Evolutionary conservation across 202 grass and related monocot genomes (phyloP), one percentile per base, ranked within the genome.

Genomic region (Panicum hallii): DNA sequence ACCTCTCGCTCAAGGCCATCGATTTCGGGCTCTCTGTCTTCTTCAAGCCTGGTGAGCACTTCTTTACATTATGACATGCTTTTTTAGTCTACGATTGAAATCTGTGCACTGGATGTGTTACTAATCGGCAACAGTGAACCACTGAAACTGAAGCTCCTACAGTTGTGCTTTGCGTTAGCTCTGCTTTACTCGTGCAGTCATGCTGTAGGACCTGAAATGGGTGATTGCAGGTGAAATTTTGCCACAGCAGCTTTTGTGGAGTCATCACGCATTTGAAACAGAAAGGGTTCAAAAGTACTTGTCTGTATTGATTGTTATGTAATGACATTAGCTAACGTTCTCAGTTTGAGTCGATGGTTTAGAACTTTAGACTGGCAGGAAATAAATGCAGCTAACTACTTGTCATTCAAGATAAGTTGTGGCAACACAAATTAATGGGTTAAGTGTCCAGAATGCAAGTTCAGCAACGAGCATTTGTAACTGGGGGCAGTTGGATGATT

Each of bases 21-120:
- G 94, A 97, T 85, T 97, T 97, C 44, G 94, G 94, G 3, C 94
- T 97, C 69, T 94, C 91, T 0, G 90, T 97, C 61, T 97, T 97
- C 89, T 97, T 97, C 94, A 90, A 97, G 83, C 94, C 94, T 53
- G 90, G 94, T 97, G 57, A 84, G 52, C 77, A 23, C 22, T 73
- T 76, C 49, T 23, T 4, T 12, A 2, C 9, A 7, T 7, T 12
- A 64, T 22, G 26, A 44, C 32, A 48, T 82, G 32, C 5, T 79
- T 34, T 50, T 74, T 30, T 32, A 30, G 46, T 84, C 69, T 75
- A 87, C 53, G 70, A 62, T 17, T 54, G 34, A 7, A 57, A 53
- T 23, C 23, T 50, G n/a, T 30, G 20, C 53, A 26, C 30, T 45
- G 50, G 26, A 38, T 38, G 9, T 79, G 45, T 17, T 76, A 32